Evolutionary conservation across 441 rosid genomes (phyloP).

Genomic region (Pelargonium citronellum): DNA sequence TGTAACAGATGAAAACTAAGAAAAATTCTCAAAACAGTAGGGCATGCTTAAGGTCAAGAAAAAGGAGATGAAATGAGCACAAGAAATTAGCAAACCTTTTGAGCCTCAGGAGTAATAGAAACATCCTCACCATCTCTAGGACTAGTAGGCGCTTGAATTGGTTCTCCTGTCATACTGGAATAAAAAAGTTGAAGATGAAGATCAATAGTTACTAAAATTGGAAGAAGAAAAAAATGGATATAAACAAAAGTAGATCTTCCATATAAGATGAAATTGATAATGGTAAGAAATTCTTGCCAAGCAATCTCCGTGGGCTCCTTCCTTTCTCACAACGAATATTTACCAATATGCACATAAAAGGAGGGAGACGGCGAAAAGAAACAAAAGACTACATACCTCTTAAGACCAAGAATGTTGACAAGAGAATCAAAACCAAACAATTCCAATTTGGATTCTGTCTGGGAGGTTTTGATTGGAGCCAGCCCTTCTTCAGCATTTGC

Average conservation of each 20-base stretch:
- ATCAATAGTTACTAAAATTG: constrained; percentile 20
- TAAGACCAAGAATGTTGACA: constrained; percentile 94
- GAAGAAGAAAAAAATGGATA: not conserved
- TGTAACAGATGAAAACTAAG: not conserved
- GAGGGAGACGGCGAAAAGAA: not conserved
- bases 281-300: not conserved
- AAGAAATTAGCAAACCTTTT: constrained; percentile 46
- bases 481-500: constrained; percentile 36
- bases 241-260: constrained; percentile 10
- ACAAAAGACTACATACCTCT: constrained; percentile 45
- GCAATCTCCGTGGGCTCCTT: not conserved
- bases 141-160: constrained; percentile 67
- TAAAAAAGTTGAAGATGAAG: constrained; percentile 21
- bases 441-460: constrained; percentile 65
- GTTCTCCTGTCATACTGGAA: constrained; percentile 93
- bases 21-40: constrained; percentile 16
- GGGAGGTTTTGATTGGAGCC: constrained; percentile 48
- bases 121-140: constrained; percentile 81
- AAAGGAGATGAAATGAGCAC: constrained; percentile 8
- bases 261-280: not conserved
- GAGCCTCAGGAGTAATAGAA: constrained; percentile 40
- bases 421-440: constrained; percentile 99
- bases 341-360: not conserved
- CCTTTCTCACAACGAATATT: not conserved
- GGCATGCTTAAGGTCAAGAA: not conserved